Percentiles rank a stretch among this genome's conserved stretches.
Conservation (phyloP, 495 filamentous ascomycete genomes). For the Oidiodendron maius region DNA sequence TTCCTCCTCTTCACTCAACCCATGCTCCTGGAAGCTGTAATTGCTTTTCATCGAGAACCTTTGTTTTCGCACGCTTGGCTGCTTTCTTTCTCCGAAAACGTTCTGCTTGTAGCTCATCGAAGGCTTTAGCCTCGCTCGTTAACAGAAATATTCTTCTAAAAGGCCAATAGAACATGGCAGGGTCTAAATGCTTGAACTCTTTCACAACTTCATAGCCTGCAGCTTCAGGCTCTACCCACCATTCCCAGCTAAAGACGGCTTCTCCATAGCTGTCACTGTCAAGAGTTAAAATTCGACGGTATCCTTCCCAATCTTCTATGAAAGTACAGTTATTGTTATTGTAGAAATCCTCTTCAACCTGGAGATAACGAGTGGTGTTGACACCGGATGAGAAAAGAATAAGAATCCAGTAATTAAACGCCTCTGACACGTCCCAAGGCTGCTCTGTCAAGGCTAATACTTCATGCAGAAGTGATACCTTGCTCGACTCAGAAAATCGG, state of each 20-base stretch:
- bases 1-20: conserved; percentile 6
- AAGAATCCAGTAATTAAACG: background rate
- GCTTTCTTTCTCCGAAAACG: background rate
- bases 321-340: background rate
- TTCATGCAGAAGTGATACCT: background rate
- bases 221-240: conserved; percentile 2
- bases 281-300: background rate
- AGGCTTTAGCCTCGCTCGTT: background rate
- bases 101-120: background rate
- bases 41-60: background rate
- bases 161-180: too few relatives aligned
- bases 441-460: background rate
- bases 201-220: conserved; percentile 2
- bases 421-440: background rate
- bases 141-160: background rate
- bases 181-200: conserved; percentile 5
- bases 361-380: background rate
- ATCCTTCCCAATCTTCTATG: background rate
- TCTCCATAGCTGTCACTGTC: background rate
- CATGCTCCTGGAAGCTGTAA: conserved; percentile 3
- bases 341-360: background rate
- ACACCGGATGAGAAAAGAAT: background rate
- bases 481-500: background rate
- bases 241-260: conserved; percentile 3
- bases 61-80: conserved; percentile 2